Percentiles rank a stretch among this genome's conserved stretches.
phyloP scores from a whole-genome alignment of 192 early-diverging fungal species.

The Umbelopsis ramanniana region DNA sequence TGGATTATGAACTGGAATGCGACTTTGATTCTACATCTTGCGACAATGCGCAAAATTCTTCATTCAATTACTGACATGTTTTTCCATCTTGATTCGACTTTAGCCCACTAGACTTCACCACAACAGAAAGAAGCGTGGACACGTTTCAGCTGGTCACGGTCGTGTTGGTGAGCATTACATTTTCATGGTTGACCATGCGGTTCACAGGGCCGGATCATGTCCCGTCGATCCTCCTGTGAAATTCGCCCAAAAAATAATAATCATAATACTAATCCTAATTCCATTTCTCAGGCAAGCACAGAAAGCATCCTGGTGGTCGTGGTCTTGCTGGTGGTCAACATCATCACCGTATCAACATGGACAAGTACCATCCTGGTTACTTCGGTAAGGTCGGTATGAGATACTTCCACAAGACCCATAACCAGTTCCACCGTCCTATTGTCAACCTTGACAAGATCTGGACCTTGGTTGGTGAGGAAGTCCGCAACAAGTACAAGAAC shows the following conservation, averaged over 20 bases:
- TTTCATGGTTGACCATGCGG: too few species aligned
- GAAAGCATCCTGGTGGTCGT: conserved; percentile 99
- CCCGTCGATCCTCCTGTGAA: too few species aligned
- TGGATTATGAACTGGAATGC: not conserved
- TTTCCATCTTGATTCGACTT: not conserved
- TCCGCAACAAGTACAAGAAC: conserved; percentile 80
- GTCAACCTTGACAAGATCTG: conserved; percentile 96
- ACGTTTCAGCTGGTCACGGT: conserved; percentile 99
- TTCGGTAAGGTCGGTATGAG: conserved; percentile 99
- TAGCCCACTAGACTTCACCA: conserved; percentile 85
- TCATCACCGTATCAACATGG: conserved; percentile 99
- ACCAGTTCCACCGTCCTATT: conserved; percentile 82
- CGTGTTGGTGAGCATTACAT: conserved; percentile 75
- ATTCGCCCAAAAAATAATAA: not conserved
- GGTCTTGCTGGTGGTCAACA: conserved; percentile 99
- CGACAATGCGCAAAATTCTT: not conserved
- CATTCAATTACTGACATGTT: not conserved
- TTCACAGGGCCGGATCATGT: too few species aligned
- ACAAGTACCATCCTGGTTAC: conserved; percentile 99
- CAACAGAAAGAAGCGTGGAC: conserved; percentile 97
- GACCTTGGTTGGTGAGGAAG: conserved; percentile 88
- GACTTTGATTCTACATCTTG: not conserved
- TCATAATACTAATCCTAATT: not conserved
- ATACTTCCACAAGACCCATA: conserved; percentile 95
- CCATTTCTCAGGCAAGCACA: conserved; percentile 80